Percentiles rank a stretch among this genome's conserved stretches.
Evolutionary conservation across 139 green algal species (phyloP).

Genomic region (Coccomyxa sp.): DNA sequence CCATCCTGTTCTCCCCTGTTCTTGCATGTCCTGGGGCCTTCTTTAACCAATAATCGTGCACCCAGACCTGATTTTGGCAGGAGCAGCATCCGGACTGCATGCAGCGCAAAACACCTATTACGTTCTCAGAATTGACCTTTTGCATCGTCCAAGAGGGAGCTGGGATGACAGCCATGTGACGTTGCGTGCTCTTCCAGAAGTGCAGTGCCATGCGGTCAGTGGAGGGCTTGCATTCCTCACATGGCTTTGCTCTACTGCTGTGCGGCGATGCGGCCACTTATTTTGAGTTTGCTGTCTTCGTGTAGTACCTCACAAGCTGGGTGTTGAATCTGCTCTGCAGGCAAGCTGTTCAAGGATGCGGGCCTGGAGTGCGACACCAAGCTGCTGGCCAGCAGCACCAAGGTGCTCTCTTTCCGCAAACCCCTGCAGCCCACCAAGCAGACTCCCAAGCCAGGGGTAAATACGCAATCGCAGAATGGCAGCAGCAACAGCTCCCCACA

Average conservation of each 20-base stretch:
- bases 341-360: slow-evolving; percentile 44
- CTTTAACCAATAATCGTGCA: not conserved
- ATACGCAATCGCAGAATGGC: not conserved
- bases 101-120: not conserved
- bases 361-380: slow-evolving; percentile 67
- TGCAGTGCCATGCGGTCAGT: too few relatives aligned
- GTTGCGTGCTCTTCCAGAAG: slow-evolving; percentile 4
- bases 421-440: slow-evolving; percentile 8
- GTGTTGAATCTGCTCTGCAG: slow-evolving; percentile 3
- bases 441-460: not conserved
- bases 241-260: not conserved
- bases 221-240: too few relatives aligned
- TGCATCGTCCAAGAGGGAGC: not conserved
- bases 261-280: too few relatives aligned
- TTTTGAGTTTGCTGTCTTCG: not conserved
- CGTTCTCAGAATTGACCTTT: not conserved
- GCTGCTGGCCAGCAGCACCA: slow-evolving; percentile 54
- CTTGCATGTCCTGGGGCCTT: not conserved
- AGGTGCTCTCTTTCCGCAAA: slow-evolving; percentile 69
- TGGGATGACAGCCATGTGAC: not conserved
- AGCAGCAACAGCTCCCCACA: not conserved
- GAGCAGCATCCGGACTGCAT: not conserved
- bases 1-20: not conserved
- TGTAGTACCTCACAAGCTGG: not conserved
- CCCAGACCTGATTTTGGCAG: not conserved